Conservation (phyloP, 371 early-diverging fungal species). For the Saksenaea oblongispora region DNA sequence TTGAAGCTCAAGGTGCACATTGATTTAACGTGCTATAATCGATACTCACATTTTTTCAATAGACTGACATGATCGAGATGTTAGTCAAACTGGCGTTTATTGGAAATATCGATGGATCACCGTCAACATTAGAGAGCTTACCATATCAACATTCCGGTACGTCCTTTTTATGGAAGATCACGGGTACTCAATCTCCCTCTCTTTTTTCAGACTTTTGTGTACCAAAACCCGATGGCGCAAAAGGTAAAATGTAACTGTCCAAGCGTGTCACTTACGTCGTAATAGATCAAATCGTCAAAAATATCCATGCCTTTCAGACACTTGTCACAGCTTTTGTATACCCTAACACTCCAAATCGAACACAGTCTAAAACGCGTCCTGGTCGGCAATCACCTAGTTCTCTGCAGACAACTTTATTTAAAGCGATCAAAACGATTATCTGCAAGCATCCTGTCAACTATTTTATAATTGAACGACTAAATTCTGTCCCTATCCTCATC, state of each 20-base stretch:
- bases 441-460: conserved; percentile 55
- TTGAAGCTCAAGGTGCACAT: conserved; percentile 39
- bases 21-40: not conserved
- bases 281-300: conserved; percentile 43
- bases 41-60: not conserved
- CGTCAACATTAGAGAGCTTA: conserved; percentile 49
- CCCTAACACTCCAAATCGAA: conserved; percentile 26
- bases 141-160: conserved; percentile 63
- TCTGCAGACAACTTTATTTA: conserved; percentile 35
- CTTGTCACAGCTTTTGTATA: conserved; percentile 46
- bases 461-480: conserved; percentile 52
- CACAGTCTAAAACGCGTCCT: conserved; percentile 10
- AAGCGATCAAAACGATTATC: conserved; percentile 41
- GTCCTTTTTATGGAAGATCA: not conserved
- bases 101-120: conserved; percentile 48
- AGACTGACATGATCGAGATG: conserved; percentile 48
- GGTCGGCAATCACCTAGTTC: conserved; percentile 24
- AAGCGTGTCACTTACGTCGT: not conserved
- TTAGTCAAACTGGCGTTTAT: conserved; percentile 50
- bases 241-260: conserved; percentile 22
- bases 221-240: conserved; percentile 35
- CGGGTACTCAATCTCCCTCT: not conserved
- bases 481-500: conserved; percentile 54
- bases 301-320: conserved; percentile 47
- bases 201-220: conserved; percentile 18